Percentiles rank a stretch among this genome's conserved stretches.
These are phyloP conservation scores for Leersia perrieri DNA, from an alignment of 176 grass and related monocot genomes.

Conservation along the genomic window DNA sequence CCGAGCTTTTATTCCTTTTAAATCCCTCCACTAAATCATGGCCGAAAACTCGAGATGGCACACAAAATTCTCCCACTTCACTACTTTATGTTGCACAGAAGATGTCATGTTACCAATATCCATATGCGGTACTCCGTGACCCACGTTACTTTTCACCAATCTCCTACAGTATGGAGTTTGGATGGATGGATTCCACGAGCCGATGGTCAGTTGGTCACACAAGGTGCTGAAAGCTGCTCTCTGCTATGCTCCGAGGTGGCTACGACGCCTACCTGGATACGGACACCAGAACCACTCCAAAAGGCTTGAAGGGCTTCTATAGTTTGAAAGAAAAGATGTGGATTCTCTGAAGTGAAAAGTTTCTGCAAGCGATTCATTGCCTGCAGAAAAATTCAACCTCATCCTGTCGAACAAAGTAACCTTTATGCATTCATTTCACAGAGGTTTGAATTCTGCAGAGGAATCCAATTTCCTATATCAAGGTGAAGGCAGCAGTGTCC, in stretches of 20 bases:
- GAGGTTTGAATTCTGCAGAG: background rate
- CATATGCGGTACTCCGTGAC: background rate
- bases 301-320: background rate
- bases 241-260: conserved; percentile 6
- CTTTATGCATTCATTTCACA: background rate
- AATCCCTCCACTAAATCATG: background rate
- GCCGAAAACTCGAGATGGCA: background rate
- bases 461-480: background rate
- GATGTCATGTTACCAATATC: background rate
- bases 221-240: background rate
- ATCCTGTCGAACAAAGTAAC: no score
- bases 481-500: background rate
- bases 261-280: conserved; percentile 10
- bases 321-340: background rate
- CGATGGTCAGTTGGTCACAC: background rate
- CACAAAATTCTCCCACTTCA: background rate
- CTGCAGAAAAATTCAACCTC: background rate
- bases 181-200: background rate
- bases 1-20: background rate
- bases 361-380: conserved; percentile 24
- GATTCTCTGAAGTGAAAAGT: background rate
- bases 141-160: background rate
- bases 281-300: conserved; percentile 28
- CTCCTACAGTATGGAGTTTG: no score
- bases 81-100: background rate